Evolutionary conservation across 345 rosid species (phyloP), one percentile per base, ranked within the genome.

Genomic region (Toxicodendron radicans): DNA sequence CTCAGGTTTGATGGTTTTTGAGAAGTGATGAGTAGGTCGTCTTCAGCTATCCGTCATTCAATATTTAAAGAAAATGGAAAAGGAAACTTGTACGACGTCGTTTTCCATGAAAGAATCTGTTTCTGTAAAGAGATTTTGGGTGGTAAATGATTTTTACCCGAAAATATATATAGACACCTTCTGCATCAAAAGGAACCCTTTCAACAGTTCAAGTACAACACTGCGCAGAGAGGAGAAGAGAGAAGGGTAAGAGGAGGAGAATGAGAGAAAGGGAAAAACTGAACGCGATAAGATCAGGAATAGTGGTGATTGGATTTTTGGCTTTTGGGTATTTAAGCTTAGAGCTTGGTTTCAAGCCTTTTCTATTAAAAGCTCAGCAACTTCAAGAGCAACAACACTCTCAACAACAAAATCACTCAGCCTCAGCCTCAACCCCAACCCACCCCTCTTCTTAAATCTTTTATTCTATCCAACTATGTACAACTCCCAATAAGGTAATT

Each of bases 281-380:
- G 78, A 87, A 89, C 46, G 88, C 85, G 13, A 46, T 87, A 41
- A 83, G 88, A 62, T 84, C 87, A 30, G 89, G 79, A 0, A 65
- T 87, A 54, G 88, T 92, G 13, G 91, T 92, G 35, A 74, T 88
- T 43, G 93, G 95, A 7, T 86, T 94, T 16, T 58, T 92, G 76
- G 97, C 93, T 10, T 90, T 88, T 70, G 97, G 95, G 10, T 92
- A 92, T 73, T 41, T 92, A 72, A 83, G 93, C 2, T 69, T 90
- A 9, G 79, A 90, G 56, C 79, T 90, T 53, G 94, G 92, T 1
- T 85, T 90, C 82, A 88, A 92, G 76, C 94, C 94, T 56, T 92
- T 84, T 80, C 86, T 88, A 60, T 82, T 83, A 2, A 83, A 74
- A 67, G 87, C 93, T 32, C 85, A 87, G 70, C 69, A 73, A 74